Conservation (phyloP, 1,139 yeast species). For the Kurtzmaniella quercitrusa region DNA sequence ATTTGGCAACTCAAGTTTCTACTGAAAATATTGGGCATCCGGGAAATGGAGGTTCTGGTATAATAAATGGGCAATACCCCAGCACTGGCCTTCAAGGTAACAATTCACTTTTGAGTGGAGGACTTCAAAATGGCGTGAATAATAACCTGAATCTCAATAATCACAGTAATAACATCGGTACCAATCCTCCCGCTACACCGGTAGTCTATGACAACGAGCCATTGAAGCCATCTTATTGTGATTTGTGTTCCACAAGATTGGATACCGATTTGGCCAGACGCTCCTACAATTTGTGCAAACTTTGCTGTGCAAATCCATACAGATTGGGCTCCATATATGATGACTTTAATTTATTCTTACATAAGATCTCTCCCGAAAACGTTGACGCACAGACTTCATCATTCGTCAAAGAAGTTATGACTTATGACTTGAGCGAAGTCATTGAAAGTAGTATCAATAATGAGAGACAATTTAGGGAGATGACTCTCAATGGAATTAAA, state of each 20-base stretch:
- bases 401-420: conserved; percentile 35
- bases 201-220: conserved; percentile 2
- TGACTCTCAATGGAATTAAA: conserved; percentile 32
- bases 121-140: neutral
- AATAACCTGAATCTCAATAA: neutral
- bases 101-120: no score
- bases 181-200: neutral
- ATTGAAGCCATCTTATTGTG: conserved; percentile 19
- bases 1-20: neutral
- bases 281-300: conserved; percentile 24
- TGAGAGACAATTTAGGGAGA: conserved; percentile 36
- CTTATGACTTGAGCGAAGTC: conserved; percentile 24
- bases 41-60: neutral
- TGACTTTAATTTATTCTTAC: conserved; percentile 34
- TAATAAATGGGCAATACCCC: neutral
- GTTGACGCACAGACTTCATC: conserved; percentile 16
- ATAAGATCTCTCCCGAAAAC: conserved; percentile 17
- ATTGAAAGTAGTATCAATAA: conserved; percentile 21
- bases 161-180: neutral
- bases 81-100: no score
- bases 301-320: conserved; percentile 32
- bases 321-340: conserved; percentile 30
- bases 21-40: neutral
- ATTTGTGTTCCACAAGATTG: conserved; percentile 22
- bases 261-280: conserved; percentile 22